phyloP scores from a whole-genome alignment of 495 filamentous ascomycete genomes.

The Penicillium coprophilum region DNA sequence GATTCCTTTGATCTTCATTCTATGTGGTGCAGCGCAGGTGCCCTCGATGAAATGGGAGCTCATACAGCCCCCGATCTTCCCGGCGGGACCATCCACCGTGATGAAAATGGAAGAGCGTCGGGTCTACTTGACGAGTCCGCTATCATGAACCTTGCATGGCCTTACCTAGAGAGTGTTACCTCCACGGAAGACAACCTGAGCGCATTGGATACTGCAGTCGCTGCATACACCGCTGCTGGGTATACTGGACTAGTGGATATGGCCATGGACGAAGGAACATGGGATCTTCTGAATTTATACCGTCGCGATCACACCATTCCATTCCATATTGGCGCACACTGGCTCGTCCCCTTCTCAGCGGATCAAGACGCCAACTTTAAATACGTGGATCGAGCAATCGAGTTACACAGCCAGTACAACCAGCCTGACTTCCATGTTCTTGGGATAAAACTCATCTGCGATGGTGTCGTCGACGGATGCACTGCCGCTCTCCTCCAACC shows the following conservation, averaged over 20 bases:
- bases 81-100: conserved; percentile 57
- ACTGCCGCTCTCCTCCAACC: conserved; percentile 62
- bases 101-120: conserved; percentile 49
- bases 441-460: conserved; percentile 69
- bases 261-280: conserved; percentile 65
- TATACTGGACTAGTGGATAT: conserved; percentile 68
- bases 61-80: conserved; percentile 49
- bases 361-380: conserved; percentile 26
- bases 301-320: conserved; percentile 43
- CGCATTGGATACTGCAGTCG: conserved; percentile 50
- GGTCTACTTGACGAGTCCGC: conserved; percentile 61
- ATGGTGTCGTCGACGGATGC: conserved; percentile 66
- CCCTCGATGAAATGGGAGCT: conserved; percentile 51
- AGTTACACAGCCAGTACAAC: conserved; percentile 49
- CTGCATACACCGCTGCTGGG: conserved; percentile 53
- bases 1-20: conserved; percentile 64
- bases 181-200: conserved; percentile 52
- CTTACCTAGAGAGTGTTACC: conserved; percentile 52
- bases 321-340: conserved; percentile 62
- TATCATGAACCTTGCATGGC: conserved; percentile 57
- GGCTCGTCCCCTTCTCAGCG: conserved; percentile 48
- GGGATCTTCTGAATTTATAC: conserved; percentile 54
- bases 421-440: conserved; percentile 56
- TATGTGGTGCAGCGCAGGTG: conserved; percentile 60
- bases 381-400: conserved; percentile 57